A percentile compares a stretch with the other conserved stretches of the same genome.
These are phyloP conservation scores for Spizellomyces punctatus DNA, from an alignment of 192 early-diverging fungal species.

Conservation along the genomic window DNA sequence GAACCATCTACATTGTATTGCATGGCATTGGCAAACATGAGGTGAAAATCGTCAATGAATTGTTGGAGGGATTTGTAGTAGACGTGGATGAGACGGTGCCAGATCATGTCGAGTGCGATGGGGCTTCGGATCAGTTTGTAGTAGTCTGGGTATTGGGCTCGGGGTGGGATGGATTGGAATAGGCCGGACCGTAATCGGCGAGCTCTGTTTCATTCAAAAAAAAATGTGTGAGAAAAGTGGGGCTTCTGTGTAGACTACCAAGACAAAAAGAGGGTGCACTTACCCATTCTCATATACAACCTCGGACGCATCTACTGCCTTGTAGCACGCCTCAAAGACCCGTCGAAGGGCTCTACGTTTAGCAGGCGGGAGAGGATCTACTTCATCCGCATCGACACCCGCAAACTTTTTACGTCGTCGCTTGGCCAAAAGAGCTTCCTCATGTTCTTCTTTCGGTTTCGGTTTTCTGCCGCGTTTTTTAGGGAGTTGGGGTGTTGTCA, in stretches of 20 bases:
- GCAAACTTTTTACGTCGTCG: constrained; percentile 42
- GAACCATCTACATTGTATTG: constrained; percentile 91
- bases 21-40: constrained; percentile 92
- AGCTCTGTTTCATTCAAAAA: neutral
- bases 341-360: constrained; percentile 59
- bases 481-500: too few species aligned
- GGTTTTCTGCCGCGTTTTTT: constrained; percentile 12
- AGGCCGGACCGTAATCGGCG: constrained; percentile 57
- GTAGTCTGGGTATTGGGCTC: constrained; percentile 83
- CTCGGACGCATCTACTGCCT: constrained; percentile 62
- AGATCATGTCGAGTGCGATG: constrained; percentile 88
- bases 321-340: constrained; percentile 60
- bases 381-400: constrained; percentile 44
- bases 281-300: constrained; percentile 41
- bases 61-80: constrained; percentile 59
- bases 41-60: constrained; percentile 79
- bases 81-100: constrained; percentile 67
- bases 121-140: constrained; percentile 87
- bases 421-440: constrained; percentile 18
- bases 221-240: neutral
- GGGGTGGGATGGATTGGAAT: constrained; percentile 74
- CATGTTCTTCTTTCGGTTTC: constrained; percentile 31
- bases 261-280: neutral
- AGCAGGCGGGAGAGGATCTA: constrained; percentile 54
- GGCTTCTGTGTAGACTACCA: neutral